Evolutionary conservation across 768 basidiomycete species (phyloP).

Genomic region (Mycena vitilis): DNA sequence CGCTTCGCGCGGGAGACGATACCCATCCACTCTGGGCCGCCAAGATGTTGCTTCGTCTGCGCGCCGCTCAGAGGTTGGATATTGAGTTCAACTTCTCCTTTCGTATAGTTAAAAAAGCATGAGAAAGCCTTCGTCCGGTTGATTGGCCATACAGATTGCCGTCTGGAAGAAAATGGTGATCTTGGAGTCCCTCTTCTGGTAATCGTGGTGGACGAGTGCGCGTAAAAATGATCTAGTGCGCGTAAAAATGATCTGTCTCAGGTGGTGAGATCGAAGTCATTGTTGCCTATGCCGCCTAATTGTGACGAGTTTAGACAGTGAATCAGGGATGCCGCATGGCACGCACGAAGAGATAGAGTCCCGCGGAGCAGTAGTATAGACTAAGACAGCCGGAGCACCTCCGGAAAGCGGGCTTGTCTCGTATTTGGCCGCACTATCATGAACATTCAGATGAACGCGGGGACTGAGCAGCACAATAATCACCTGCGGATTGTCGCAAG

Average conservation of each 20-base stretch:
- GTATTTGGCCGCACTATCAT: not conserved
- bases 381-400: not conserved
- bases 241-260: not conserved
- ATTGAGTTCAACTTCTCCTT: not conserved
- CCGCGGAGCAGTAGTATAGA: conserved; percentile 1
- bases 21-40: not conserved
- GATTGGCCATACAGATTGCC: not conserved
- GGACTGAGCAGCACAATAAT: not conserved
- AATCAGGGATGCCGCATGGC: not conserved
- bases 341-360: not conserved
- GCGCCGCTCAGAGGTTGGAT: not conserved
- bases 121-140: not conserved
- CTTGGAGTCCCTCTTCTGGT: not conserved
- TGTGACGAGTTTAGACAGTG: not conserved
- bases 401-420: not conserved
- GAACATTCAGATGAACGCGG: not conserved
- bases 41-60: too few species aligned
- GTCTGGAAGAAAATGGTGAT: not conserved
- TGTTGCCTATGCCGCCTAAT: not conserved
- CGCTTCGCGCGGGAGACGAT: not conserved
- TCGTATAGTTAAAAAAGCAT: not conserved
- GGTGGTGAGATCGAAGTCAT: not conserved
- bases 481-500: conserved; percentile 4
- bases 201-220: not conserved
- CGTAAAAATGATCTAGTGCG: not conserved